These are phyloP conservation scores for Starmerella davenportii DNA, from an alignment of 805 yeast species.

Conservation along the genomic window DNA sequence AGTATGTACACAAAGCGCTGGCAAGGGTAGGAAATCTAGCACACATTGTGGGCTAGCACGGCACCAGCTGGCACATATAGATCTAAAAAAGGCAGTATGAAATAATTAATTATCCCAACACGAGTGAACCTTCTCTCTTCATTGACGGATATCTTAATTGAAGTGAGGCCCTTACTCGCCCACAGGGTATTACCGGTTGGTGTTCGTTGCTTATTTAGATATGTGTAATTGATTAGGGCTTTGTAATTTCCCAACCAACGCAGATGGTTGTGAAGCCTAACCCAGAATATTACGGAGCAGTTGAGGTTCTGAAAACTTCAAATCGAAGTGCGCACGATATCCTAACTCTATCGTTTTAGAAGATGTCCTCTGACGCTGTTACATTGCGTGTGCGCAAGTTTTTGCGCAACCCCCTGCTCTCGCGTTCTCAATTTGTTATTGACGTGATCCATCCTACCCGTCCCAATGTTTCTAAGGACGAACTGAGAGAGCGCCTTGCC, in stretches of 20 bases:
- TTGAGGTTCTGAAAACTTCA: background rate
- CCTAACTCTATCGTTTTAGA: background rate
- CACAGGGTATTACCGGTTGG: constrained; percentile 4
- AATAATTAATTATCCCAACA: too few species aligned
- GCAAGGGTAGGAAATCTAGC: too few species aligned
- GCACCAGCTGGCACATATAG: too few species aligned
- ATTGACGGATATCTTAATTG: too few species aligned
- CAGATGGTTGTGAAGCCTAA: background rate
- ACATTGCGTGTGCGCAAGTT: constrained; percentile 99
- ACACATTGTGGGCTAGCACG: too few species aligned
- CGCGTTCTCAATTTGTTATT: constrained; percentile 98
- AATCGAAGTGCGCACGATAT: background rate
- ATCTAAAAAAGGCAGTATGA: too few species aligned
- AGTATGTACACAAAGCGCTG: too few species aligned
- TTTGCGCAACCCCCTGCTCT: constrained; percentile 96
- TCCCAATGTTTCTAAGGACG: constrained; percentile 98
- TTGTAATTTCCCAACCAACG: background rate
- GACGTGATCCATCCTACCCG: constrained; percentile 99
- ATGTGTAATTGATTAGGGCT: too few species aligned
- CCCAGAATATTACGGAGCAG: background rate
- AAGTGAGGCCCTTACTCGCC: background rate
- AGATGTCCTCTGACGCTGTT: constrained; percentile 80
- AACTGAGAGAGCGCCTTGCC: constrained; percentile 87
- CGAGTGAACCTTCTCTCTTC: too few species aligned
- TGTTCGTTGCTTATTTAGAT: too few species aligned